These are phyloP conservation scores for Carex scoparia DNA, from an alignment of 176 grass and related monocot genomes.

Conservation along the genomic window DNA sequence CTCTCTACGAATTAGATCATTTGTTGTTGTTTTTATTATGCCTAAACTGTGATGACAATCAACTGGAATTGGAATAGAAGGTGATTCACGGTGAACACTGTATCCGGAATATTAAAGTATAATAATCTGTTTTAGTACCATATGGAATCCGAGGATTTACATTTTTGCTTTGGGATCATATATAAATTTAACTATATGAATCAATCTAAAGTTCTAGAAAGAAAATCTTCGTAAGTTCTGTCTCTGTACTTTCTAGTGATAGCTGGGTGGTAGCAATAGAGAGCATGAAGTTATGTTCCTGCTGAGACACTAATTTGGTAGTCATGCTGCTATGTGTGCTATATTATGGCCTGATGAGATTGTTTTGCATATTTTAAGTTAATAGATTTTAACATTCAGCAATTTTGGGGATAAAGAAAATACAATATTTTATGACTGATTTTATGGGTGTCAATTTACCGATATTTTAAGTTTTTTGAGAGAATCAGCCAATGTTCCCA, in stretches of 20 bases:
- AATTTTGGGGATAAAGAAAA: not conserved
- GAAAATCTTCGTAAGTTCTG: not conserved
- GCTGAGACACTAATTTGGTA: not conserved
- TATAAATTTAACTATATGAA: not conserved
- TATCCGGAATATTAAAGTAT: not conserved
- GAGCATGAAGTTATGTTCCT: not conserved
- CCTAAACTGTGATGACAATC: not conserved
- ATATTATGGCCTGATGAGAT: not conserved
- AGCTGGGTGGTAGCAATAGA: not conserved
- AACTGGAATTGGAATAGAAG: not conserved
- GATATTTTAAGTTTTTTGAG: not conserved
- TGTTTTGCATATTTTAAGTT: not conserved
- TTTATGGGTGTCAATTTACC: not conserved
- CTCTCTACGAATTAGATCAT: not conserved
- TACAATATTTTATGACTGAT: not conserved
- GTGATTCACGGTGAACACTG: not conserved
- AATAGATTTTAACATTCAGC: not conserved
- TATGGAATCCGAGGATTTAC: not conserved
- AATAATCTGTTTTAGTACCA: not conserved
- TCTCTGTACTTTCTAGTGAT: not conserved
- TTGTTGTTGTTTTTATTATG: not conserved
- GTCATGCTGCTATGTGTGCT: not conserved
- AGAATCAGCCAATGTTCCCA: not conserved
- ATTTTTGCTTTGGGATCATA: not conserved
- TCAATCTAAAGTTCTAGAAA: not conserved